Evolutionary conservation across 1,139 yeast species (phyloP), one percentile per base, ranked within the genome.

Genomic region (Saccharomyces hybrid): DNA sequence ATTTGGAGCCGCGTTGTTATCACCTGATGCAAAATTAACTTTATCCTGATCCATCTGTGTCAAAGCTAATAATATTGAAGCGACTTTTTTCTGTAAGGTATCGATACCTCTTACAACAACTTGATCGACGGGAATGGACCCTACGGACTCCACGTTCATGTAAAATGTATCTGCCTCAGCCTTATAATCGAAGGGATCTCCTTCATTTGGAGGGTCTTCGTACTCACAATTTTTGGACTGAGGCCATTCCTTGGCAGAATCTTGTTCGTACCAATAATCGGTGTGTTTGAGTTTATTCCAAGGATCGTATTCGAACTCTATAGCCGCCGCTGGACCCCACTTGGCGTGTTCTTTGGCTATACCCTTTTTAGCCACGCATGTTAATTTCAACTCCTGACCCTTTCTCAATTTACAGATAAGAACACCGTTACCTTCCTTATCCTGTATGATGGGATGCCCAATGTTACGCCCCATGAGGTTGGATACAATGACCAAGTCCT

Each of bases 251-350:
- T 79, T 81, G 48, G 82, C 89, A 38, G 88, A 86, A 68, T 84
- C 88, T 59, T 84, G 95, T 72, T 93, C 99, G 70, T 86, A 89
- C 99, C 99, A 93, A 68, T 81, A 88, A 64, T 90, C 97, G 0
- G 99, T 93, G 70, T 93, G 99, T 67, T 86, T 86, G 63, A 95
- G 78, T 73, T 93, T 95, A 73, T 93, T 93, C 96, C 97, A 93
- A n/a, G 99, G 99, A 69, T 93, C 99, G 68, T 93, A 93, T 73
- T 93, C 99, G 67, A 93, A 93, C 26, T 96, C 98, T 55, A 95
- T 80, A n/a, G 99, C 99, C 0, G 97, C 81, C 63, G 96, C 88
- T 1, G 99, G 97, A 5, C 95, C 86, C 99, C 99, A 93, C 69
- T 93, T 93, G 52, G 99, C 97, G 68, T 93, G 99, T 70, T 93